Evolutionary conservation across 2,329 filamentous ascomycete genomes (phyloP).

Genomic region (Pseudogymnoascus sp.): DNA sequence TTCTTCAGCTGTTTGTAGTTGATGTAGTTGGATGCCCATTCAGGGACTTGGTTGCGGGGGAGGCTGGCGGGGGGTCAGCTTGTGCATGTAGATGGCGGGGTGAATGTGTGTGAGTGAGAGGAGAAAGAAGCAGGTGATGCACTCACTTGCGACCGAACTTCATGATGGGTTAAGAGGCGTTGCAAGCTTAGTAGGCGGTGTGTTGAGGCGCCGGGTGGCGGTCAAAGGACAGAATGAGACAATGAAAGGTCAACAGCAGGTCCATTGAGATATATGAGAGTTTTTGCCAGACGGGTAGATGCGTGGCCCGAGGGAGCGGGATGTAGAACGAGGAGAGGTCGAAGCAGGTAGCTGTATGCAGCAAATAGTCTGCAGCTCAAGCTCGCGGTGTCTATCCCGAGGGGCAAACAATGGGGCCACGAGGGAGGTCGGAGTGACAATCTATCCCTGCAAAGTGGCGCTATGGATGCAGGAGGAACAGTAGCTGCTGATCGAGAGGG

Average conservation of each 20-base stretch:
- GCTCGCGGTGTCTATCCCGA: background rate
- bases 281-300: background rate
- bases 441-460: slow-evolving; percentile 3
- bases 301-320: background rate
- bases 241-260: background rate
- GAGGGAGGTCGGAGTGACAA: background rate
- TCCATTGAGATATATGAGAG: slow-evolving; percentile 6
- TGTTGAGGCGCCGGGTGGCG: background rate
- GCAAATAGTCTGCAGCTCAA: background rate
- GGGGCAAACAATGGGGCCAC: background rate
- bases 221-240: slow-evolving; percentile 2
- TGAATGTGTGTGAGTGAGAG: background rate
- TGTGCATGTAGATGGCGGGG: background rate
- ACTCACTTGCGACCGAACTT: slow-evolving; percentile 56
- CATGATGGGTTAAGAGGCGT: slow-evolving; percentile 33
- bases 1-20: slow-evolving; percentile 92
- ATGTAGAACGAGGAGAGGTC: background rate
- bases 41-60: slow-evolving; percentile 74
- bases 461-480: background rate
- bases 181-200: background rate
- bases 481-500: background rate
- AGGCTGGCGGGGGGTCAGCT: slow-evolving; percentile 40
- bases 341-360: background rate
- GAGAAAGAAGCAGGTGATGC: slow-evolving; percentile 13
- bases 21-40: slow-evolving; percentile 79